Evolutionary conservation across 108 stramenopile species (phyloP).

Genomic region (Tribonema minus): DNA sequence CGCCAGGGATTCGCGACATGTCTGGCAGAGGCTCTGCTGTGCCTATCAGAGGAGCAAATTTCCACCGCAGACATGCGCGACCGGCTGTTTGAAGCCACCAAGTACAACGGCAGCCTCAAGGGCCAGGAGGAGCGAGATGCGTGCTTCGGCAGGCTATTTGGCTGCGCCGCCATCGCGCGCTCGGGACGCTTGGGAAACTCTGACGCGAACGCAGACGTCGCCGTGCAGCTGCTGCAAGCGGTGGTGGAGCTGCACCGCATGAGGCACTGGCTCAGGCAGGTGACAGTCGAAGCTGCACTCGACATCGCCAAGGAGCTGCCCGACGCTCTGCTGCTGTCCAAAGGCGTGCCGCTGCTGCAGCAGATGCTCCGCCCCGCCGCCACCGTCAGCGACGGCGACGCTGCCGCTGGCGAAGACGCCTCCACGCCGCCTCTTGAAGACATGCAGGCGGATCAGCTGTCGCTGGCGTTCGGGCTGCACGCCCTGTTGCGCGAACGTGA

Average conservation of each 20-base stretch:
- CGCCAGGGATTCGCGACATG: conserved; percentile 51
- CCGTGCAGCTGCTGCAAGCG: neutral
- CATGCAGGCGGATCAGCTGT: neutral
- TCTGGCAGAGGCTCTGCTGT: conserved; percentile 25
- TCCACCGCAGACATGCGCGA: conserved; percentile 19
- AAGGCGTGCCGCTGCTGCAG: no score
- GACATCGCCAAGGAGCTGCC: conserved; percentile 5
- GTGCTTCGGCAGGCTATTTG: conserved; percentile 44
- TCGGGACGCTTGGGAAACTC: conserved; percentile 20
- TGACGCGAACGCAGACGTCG: neutral
- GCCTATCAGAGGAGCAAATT: conserved; percentile 21
- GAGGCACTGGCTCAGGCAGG: conserved; percentile 37
- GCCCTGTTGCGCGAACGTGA: neutral
- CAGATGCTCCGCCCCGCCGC: no score
- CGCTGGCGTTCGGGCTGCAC: neutral
- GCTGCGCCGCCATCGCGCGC: conserved; percentile 41
- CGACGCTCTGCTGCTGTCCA: neutral
- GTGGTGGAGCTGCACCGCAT: conserved; percentile 13
- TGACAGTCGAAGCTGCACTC: conserved; percentile 24
- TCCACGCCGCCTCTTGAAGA: no score
- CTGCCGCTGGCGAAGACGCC: no score
- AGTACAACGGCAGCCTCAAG: conserved; percentile 41
- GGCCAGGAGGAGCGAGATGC: conserved; percentile 50
- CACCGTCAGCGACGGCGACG: no score
- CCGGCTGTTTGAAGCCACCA: conserved; percentile 27